A percentile compares a stretch with the other conserved stretches of the same genome.
Evolutionary conservation across 2,329 filamentous ascomycete species (phyloP).

Genomic region (Hypoxylon rubiginosum): DNA sequence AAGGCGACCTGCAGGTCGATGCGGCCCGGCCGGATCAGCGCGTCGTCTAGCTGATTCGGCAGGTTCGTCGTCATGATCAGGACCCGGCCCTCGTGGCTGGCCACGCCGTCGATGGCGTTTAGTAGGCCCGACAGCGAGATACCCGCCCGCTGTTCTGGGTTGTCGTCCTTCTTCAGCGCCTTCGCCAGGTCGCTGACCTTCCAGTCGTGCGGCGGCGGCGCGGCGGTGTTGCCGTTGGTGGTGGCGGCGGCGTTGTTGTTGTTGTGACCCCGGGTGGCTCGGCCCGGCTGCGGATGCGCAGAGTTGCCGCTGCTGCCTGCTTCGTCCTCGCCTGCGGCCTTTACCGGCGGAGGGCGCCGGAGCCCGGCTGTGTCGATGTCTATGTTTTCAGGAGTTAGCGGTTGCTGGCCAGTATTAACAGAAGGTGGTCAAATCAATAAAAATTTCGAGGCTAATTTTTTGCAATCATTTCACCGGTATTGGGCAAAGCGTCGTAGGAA

Average conservation of each 20-base stretch:
- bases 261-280: not conserved
- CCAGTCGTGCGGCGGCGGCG: slow-evolving; percentile 48
- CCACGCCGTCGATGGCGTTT: slow-evolving; percentile 87
- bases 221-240: slow-evolving; percentile 1
- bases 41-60: slow-evolving; percentile 78
- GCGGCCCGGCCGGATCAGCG: slow-evolving; percentile 79
- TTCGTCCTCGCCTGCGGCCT: slow-evolving; percentile 36
- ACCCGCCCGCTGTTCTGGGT: slow-evolving; percentile 55
- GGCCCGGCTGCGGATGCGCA: slow-evolving; percentile 32
- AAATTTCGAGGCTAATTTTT: no score
- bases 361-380: slow-evolving; percentile 78
- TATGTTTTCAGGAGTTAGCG: slow-evolving; percentile 5
- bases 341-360: slow-evolving; percentile 55
- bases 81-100: slow-evolving; percentile 81
- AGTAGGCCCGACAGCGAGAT: slow-evolving; percentile 84
- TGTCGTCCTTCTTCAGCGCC: slow-evolving; percentile 58
- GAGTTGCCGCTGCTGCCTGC: slow-evolving; percentile 35
- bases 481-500: not conserved
- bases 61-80: slow-evolving; percentile 88
- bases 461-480: no score
- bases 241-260: slow-evolving; percentile 6
- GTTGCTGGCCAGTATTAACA: not conserved
- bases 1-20: slow-evolving; percentile 79
- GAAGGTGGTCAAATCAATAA: not conserved
- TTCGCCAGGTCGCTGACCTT: slow-evolving; percentile 60